Base-by-base conservation (phyloP, 805 yeast species). In the Saccharomycopsis guyanensis region DNA sequence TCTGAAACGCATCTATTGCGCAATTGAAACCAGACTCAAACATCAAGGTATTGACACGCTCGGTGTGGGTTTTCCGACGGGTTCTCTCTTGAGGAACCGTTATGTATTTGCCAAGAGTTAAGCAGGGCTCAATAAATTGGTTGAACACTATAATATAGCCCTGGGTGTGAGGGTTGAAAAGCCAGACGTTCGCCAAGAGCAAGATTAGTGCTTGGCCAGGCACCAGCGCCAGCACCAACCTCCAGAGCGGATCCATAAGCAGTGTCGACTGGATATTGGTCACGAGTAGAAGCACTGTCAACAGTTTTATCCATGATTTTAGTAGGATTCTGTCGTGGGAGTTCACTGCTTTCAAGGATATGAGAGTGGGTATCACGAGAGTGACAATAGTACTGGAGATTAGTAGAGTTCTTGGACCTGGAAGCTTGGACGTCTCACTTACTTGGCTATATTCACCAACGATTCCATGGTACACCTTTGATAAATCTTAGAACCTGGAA, bases 101-200 rank as follows among this genome's bases (percentile, higher is more conserved):
- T 15, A 33, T 7, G 20, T 8, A 8, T 10, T 33, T 18, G 20
- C 37, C 18, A 25, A 25, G 10, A 15, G 37, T 18, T 6, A 46
- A 34, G 5, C 41, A 40, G 2, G 53, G 53, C 35, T 38, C 42
- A 22, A 50, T 24, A 15, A 50, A 44, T 20, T 47, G 53, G 37
- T 50, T 47, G 43, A 47, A 50, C 16, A 50, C 22, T 1, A 50
- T 36, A 29, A 47, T 33, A 25, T 47, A 50, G 5, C 52, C 52
- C 18, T 50, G 51, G 23, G 46, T 43, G 36, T 40, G 45, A 7
- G 51, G 51, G 13, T 19, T 31, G 33, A 44, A 33, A 10, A 50
- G n/a, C 53, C 53, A 50, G 4, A 50, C 13, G 19, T 47, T 47
- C 4, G 23, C 12, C 5, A 41, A 10, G n/a, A 25, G 29, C 29